Evolutionary conservation across 225 moss, liverwort and hornwort genomes (phyloP).

Genomic region (Neckera pumila): DNA sequence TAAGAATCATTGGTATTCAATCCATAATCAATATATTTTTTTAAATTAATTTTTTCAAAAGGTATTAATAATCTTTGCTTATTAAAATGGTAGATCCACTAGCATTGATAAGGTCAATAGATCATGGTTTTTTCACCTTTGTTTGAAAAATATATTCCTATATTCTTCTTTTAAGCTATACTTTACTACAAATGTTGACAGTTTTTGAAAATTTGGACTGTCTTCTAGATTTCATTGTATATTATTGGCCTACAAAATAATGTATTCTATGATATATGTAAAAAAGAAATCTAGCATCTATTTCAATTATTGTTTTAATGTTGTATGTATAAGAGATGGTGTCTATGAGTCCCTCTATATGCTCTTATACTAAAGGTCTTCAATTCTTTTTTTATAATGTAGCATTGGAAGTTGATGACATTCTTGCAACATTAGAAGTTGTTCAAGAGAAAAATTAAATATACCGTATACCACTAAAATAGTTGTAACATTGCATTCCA

Average conservation of each 20-base stretch:
- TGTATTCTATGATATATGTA: rapidly evolving
- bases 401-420: not conserved
- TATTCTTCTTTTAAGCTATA: no score
- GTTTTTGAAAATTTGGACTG: not conserved
- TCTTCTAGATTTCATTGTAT: rapidly evolving
- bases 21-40: not conserved
- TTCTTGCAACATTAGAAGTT: not conserved
- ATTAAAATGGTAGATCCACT: not conserved
- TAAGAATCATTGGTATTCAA: not conserved
- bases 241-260: not conserved
- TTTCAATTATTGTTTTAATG: not conserved
- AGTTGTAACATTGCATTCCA: not conserved
- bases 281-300: not conserved
- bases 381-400: not conserved
- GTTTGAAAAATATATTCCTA: not conserved
- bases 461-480: not conserved
- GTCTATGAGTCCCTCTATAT: rapidly evolving
- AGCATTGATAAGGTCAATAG: not conserved
- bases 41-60: not conserved
- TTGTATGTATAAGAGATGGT: not conserved
- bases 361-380: no score
- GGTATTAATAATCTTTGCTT: no score
- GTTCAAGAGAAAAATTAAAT: not conserved
- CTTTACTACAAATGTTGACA: not conserved
- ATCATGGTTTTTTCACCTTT: not conserved